Base-by-base conservation (phyloP, 495 filamentous ascomycete genomes). In the Gamarada debralockiae region DNA sequence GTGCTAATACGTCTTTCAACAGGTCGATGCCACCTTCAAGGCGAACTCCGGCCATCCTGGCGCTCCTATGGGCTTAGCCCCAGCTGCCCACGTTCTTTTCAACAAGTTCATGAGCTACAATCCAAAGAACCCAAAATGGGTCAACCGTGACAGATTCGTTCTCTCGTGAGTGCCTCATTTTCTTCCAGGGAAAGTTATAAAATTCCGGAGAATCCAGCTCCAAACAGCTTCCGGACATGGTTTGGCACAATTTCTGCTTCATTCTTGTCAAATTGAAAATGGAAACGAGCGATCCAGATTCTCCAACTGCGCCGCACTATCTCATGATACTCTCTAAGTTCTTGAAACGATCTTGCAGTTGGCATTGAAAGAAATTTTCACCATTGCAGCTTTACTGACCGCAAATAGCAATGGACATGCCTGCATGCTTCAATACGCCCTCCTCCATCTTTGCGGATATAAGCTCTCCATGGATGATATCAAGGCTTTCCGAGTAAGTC, bases 31-130 rank as follows among this genome's bases (percentile, higher is more conserved):
- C 67, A 96, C 91, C 69, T 84, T 85, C 70, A 82, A 86, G 68
- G 89, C 92, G 65, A 97, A 97, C 79, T 96, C 92, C 59, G 93
- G 93, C 66, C 93, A 99, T 77, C 93, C 93, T 68, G 93, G 93
- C 79, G 93, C 93, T 63, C 93, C 93, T 61, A 99, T 99, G 78
- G 65, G 50, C 55, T 51, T 38, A 24, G 12, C 24, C 23, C 23
- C n/a, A 31, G 83, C 92, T 64, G 83, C 93, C 71, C 93, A 99
- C 81, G 87, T 99, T 65, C 86, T 99, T 60, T 99, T 90, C 78
- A 95, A 95, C 81, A 92, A 89, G 72, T 91, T 96, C 81, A 91
- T 99, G 93, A 93, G 72, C 65, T 99, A 97, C 81, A 99, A 99
- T 85, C 93, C 93, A 56, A 91, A 96, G 83, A 97, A 95, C 80